A percentile compares a stretch with the other conserved stretches of the same genome.
Conservation (phyloP, 352 stramenopile genomes). For the Globisporangium paddicum region DNA sequence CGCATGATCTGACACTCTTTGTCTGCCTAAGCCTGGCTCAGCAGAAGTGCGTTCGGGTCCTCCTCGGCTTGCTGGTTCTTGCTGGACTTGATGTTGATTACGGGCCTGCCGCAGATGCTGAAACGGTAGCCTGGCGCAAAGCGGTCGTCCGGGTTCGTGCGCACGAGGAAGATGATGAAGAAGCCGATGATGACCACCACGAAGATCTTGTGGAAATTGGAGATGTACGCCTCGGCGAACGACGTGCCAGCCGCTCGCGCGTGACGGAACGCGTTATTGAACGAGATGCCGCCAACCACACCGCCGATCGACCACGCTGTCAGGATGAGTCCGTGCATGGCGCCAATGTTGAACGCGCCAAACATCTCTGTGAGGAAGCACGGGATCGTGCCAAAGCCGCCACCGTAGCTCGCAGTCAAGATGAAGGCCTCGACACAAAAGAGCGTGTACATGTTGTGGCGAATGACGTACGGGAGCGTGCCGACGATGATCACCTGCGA, state of each 20-base stretch:
- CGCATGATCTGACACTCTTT: neutral
- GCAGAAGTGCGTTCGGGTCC: conserved; percentile 17
- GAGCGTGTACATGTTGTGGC: conserved; percentile 42
- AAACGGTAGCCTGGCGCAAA: conserved; percentile 64
- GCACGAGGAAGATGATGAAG: conserved; percentile 53
- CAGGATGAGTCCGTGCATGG: conserved; percentile 70
- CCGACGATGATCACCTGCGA: conserved; percentile 59
- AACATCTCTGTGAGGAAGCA: conserved; percentile 81
- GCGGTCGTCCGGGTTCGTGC: conserved; percentile 57
- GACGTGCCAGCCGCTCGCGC: conserved; percentile 27
- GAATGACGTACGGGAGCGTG: conserved; percentile 58
- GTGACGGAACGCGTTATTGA: conserved; percentile 54
- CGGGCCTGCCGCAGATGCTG: conserved; percentile 44
- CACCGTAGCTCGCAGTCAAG: conserved; percentile 64
- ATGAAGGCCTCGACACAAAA: conserved; percentile 66
- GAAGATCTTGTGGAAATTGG: conserved; percentile 64
- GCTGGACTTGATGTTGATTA: conserved; percentile 56
- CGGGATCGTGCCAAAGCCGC: conserved; percentile 69
- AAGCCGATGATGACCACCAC: conserved; percentile 51
- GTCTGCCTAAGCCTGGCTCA: conserved; percentile 9
- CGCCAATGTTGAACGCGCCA: conserved; percentile 75
- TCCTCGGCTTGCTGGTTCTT: conserved; percentile 21
- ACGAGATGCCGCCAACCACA: conserved; percentile 65
- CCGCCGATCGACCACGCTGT: conserved; percentile 75
- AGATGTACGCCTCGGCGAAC: conserved; percentile 50